Base-by-base conservation (phyloP, 2,329 filamentous ascomycete genomes). In the Aspergillus sp. region DNA sequence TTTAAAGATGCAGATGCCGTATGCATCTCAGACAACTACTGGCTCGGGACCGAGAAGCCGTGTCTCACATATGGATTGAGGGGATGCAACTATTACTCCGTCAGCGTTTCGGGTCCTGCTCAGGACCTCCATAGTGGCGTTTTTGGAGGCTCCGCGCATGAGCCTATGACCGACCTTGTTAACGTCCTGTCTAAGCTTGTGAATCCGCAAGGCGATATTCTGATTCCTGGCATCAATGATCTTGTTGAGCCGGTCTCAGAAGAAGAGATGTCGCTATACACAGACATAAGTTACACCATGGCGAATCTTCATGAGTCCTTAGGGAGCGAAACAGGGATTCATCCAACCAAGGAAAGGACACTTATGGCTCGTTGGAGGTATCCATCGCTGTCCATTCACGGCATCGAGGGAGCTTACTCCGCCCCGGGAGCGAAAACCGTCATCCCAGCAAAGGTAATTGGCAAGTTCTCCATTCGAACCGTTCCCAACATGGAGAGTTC, bases 11-110 rank as follows among this genome's bases (percentile, higher is more conserved):
- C 92, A 36, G 95, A 99, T 66, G 95, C 93, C 5, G 91, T 98
- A 59, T 99, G 95, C 80, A 99, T 99, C 73, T 96, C 91, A 48
- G 95, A 99, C 78, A 99, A 99, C 84, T 99, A 99, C 86, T 99
- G 95, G 95, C 87, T 99, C 41, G 95, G 95, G 58, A 98, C 95
- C 5, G 92, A 98, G 83, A 97, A 97, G 84, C 95, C 95, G 12
- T 99, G 95, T 76, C 80, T 99, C 71, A 99, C 95, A 9, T 99
- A 99, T 75, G 95, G 95, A 67, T 89, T 99, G 62, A 90, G 95
- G 65, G 95, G 95, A 53, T 96, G 91, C 86, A 98, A 96, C 81
- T 99, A 99, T 84, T 99, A 98, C 82, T 90, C 89, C 52, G 78
- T 99, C 66, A 90, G 95, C 77, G 82, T 99, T 62, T 92, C 89